These are phyloP conservation scores for Rutstroemia sp. DNA, from an alignment of 2,329 filamentous ascomycete species.

Conservation along the genomic window DNA sequence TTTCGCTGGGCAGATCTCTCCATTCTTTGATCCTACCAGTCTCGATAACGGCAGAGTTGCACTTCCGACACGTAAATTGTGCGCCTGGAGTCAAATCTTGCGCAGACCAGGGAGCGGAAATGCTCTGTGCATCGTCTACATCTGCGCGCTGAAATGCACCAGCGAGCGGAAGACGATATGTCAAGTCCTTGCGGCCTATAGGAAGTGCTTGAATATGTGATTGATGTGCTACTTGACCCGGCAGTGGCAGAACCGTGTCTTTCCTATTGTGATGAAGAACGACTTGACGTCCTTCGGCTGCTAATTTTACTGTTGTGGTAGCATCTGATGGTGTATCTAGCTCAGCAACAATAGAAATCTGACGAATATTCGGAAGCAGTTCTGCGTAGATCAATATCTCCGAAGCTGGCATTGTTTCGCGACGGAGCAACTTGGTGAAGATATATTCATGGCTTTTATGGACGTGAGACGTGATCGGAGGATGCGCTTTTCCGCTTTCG, in stretches of 20 bases:
- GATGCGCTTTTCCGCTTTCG: neutral
- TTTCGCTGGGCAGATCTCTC: constrained; percentile 92
- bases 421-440: neutral
- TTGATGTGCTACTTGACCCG: constrained; percentile 27
- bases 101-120: constrained; percentile 43
- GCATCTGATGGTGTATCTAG: constrained; percentile 34
- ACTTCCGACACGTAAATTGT: constrained; percentile 34
- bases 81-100: constrained; percentile 34
- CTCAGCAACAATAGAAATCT: constrained; percentile 51
- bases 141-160: constrained; percentile 7
- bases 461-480: neutral
- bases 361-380: constrained; percentile 55
- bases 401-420: neutral
- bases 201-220: constrained; percentile 16
- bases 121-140: constrained; percentile 15
- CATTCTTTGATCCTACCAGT: constrained; percentile 46
- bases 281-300: constrained; percentile 39
- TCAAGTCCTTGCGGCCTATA: constrained; percentile 30
- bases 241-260: constrained; percentile 30
- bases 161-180: constrained; percentile 46
- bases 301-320: constrained; percentile 31
- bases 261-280: constrained; percentile 42
- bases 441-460: neutral
- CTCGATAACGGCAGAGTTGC: constrained; percentile 35
- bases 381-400: constrained; percentile 50